A percentile compares a stretch with the other conserved stretches of the same genome.
Conservation (phyloP, 108 stramenopile genomes). For the Discostella pseudostelligera region DNA sequence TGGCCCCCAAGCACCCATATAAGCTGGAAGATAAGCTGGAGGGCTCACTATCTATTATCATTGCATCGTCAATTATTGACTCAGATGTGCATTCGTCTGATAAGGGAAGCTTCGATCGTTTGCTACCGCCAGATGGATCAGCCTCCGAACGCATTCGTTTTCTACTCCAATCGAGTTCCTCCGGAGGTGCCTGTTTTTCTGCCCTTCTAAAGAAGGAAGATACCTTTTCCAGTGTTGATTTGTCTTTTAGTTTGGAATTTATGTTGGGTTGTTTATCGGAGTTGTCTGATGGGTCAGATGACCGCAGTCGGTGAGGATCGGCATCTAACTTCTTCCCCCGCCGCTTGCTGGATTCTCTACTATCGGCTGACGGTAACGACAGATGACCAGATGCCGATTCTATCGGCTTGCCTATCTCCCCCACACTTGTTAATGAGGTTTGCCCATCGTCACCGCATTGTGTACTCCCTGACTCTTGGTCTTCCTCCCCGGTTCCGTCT, state of each 20-base stretch:
- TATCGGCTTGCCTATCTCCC: neutral
- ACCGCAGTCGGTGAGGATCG: too few relatives aligned
- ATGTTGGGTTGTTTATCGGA: too few relatives aligned
- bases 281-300: too few relatives aligned
- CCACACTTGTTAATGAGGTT: neutral
- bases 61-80: neutral
- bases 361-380: neutral
- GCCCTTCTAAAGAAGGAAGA: too few relatives aligned
- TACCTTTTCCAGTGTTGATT: too few relatives aligned
- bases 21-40: neutral
- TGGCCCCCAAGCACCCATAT: neutral
- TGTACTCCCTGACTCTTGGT: neutral
- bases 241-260: too few relatives aligned
- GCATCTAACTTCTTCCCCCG: neutral
- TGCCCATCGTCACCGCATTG: too few relatives aligned
- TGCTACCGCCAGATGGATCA: conserved; percentile 1
- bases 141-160: neutral
- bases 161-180: neutral
- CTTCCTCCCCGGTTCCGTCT: neutral
- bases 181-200: too few relatives aligned
- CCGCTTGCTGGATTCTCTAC: neutral
- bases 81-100: conserved; percentile 1
- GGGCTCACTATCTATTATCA: neutral
- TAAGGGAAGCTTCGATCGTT: neutral
- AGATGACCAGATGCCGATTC: neutral